A percentile compares a stretch with the other conserved stretches of the same genome.
Conservation (phyloP, 805 yeast genomes). For the Allodekkera sacchari region DNA sequence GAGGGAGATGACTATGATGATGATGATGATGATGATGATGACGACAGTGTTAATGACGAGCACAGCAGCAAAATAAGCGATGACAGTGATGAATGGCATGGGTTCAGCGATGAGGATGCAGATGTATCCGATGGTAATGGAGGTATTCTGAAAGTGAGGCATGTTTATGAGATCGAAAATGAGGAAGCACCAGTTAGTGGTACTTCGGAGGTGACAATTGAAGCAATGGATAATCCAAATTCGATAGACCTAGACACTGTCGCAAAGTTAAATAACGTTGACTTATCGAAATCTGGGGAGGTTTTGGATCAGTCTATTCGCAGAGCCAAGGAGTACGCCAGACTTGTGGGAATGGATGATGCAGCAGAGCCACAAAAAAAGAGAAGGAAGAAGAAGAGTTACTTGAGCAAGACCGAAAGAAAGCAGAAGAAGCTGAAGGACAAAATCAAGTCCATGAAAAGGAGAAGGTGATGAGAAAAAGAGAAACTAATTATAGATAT, state of each 20-base stretch:
- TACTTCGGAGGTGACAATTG: constrained; percentile 46
- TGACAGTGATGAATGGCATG: constrained; percentile 31
- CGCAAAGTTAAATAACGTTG: constrained; percentile 64
- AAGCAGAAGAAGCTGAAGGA: constrained; percentile 39
- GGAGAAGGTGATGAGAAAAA: constrained; percentile 18
- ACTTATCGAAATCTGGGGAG: constrained; percentile 56
- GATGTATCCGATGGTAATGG: constrained; percentile 11
- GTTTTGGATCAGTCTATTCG: constrained; percentile 67
- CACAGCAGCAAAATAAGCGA: constrained; percentile 13
- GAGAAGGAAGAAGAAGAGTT: constrained; percentile 71
- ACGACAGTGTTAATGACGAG: constrained; percentile 10
- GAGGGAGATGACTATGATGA: constrained; percentile 15
- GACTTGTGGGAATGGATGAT: constrained; percentile 46
- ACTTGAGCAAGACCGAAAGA: constrained; percentile 76
- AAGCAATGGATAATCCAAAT: constrained; percentile 42
- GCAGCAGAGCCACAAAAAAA: constrained; percentile 24
- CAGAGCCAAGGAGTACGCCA: constrained; percentile 80
- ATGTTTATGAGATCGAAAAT: constrained; percentile 30
- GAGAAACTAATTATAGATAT: too few relatives aligned
- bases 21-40: constrained; percentile 11
- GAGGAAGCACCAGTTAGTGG: constrained; percentile 33
- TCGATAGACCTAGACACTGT: constrained; percentile 27
- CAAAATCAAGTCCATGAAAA: constrained; percentile 26
- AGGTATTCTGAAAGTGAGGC: constrained; percentile 41
- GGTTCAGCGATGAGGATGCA: constrained; percentile 23